Percentiles rank a stretch among this genome's conserved stretches.
Conservation (phyloP, 192 early-diverging fungal genomes). For the Coemansia sp. region DNA sequence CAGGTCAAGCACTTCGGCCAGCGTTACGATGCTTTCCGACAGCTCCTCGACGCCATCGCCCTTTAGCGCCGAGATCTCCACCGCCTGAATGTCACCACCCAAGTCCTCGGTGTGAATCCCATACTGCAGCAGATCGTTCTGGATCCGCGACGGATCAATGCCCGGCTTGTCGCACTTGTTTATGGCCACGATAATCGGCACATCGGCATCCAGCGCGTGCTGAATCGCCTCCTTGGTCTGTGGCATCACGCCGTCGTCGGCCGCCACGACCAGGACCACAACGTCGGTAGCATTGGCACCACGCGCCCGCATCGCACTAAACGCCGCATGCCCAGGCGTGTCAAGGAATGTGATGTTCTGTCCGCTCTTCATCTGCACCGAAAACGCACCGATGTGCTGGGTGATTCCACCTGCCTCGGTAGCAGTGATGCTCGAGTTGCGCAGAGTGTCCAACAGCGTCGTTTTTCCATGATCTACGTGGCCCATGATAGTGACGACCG, state of each 20-base stretch:
- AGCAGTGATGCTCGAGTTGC: conserved; percentile 88
- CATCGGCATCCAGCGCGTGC: conserved; percentile 77
- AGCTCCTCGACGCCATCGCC: conserved; percentile 81
- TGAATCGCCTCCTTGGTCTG: conserved; percentile 95
- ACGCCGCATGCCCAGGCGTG: conserved; percentile 96
- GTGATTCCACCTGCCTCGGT: conserved; percentile 95
- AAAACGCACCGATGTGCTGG: conserved; percentile 98
- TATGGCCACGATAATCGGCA: conserved; percentile 92
- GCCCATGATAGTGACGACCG: conserved; percentile 97
- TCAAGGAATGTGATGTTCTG: conserved; percentile 87
- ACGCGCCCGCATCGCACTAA: conserved; percentile 88
- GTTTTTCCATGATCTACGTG: conserved; percentile 98
- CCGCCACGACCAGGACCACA: conserved; percentile 93
- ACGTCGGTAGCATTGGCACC: conserved; percentile 94
- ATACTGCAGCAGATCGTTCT: conserved; percentile 68
- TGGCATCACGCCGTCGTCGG: conserved; percentile 98
- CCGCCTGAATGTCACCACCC: conserved; percentile 88
- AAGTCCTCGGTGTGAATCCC: conserved; percentile 85
- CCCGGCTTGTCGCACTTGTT: conserved; percentile 97
- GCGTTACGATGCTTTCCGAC: conserved; percentile 80
- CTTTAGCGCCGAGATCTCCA: conserved; percentile 87
- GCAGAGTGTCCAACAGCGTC: conserved; percentile 84
- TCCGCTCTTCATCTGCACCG: conserved; percentile 45
- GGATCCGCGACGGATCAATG: conserved; percentile 56
- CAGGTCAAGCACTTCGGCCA: conserved; percentile 85